Conservation (phyloP, 2,329 filamentous ascomycete genomes). For the Sclerotinia minor region DNA sequence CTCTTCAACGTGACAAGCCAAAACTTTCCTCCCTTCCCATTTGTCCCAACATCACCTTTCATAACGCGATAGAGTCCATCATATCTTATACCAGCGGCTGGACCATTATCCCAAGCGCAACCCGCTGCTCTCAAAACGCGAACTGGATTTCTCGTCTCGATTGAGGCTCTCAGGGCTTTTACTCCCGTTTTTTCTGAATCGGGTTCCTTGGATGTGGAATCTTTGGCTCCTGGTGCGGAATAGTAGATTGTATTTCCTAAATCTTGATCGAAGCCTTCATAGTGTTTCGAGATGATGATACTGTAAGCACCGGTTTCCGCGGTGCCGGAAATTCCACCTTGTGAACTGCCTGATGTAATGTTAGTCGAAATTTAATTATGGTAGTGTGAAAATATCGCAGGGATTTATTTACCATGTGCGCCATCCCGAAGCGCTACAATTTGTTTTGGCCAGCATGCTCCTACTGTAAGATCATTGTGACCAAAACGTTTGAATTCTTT, state of each 20-base stretch:
- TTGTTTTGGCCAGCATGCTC: conserved; percentile 5
- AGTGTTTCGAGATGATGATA: background rate
- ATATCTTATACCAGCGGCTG: background rate
- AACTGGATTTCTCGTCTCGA: background rate
- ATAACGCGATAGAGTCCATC: conserved; percentile 4
- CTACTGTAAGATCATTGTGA: background rate
- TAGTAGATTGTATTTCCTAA: background rate
- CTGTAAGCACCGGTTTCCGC: background rate
- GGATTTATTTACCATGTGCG: conserved; percentile 14
- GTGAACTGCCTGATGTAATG: background rate
- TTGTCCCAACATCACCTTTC: background rate
- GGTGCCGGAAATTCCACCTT: conserved; percentile 10
- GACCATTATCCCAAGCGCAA: background rate
- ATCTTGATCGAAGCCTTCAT: conserved; percentile 5
- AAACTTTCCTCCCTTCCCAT: background rate
- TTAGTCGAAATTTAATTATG: background rate
- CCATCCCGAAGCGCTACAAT: conserved; percentile 3
- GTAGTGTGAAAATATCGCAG: no score
- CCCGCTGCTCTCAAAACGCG: background rate
- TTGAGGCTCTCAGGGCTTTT: background rate
- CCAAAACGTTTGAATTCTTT: background rate
- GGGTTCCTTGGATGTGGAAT: background rate
- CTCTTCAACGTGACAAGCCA: background rate
- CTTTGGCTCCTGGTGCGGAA: background rate
- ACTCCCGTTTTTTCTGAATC: background rate